A percentile compares a stretch with the other conserved stretches of the same genome.
Evolutionary conservation across 495 filamentous ascomycete genomes (phyloP).

Genomic region (Pyronema omphalodes): DNA sequence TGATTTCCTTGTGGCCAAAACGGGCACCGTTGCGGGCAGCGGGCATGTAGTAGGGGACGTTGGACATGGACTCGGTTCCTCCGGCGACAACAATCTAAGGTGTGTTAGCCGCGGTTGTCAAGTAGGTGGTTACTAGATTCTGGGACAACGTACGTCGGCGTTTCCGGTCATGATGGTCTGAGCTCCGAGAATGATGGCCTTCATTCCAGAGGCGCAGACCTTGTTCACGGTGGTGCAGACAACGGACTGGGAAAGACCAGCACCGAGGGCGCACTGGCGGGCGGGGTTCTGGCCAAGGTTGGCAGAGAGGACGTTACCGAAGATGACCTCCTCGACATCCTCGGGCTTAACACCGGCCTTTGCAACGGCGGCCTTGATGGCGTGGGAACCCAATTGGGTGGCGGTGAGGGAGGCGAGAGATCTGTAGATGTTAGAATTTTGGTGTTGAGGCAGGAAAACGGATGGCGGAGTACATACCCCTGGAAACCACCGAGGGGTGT

Average conservation of each 20-base stretch:
- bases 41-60: conserved; percentile 89
- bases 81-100: conserved; percentile 59
- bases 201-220: conserved; percentile 85
- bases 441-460: not conserved
- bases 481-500: conserved; percentile 87
- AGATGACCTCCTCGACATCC: conserved; percentile 87
- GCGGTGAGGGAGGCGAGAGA: conserved; percentile 74
- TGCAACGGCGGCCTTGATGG: conserved; percentile 79
- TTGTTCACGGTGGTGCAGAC: conserved; percentile 95
- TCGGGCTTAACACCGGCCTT: conserved; percentile 66
- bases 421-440: conserved; percentile 28
- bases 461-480: conserved; percentile 40
- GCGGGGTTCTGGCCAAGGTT: conserved; percentile 93
- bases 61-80: conserved; percentile 94
- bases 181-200: conserved; percentile 84
- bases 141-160: conserved; percentile 34
- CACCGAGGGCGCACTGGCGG: conserved; percentile 75
- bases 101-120: not conserved
- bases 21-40: conserved; percentile 66
- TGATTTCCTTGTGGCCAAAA: conserved; percentile 67
- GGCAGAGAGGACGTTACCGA: conserved; percentile 92
- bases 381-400: conserved; percentile 71
- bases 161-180: conserved; percentile 94
- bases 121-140: not conserved
- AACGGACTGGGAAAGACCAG: conserved; percentile 57